Conservation (phyloP, 2,329 filamentous ascomycete species). For the Coniochaeta sp. region DNA sequence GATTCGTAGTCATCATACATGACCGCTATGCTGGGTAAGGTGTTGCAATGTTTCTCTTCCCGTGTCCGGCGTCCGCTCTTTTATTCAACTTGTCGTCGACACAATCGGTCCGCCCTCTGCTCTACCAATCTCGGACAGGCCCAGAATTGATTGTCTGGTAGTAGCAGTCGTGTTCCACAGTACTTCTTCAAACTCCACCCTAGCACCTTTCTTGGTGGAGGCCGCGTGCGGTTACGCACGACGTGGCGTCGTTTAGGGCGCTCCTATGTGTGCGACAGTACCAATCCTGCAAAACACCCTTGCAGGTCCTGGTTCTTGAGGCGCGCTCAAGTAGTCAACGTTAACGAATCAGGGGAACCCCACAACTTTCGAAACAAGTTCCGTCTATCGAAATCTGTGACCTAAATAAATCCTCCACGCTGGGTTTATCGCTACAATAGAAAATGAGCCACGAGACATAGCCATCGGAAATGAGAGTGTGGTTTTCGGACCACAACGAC, state of each 20-base stretch:
- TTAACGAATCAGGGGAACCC: not conserved
- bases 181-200: not conserved
- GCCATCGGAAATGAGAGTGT: too few relatives aligned
- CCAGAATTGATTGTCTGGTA: not conserved
- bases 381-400: not conserved
- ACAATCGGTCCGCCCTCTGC: not conserved
- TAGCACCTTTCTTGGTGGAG: not conserved
- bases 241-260: not conserved
- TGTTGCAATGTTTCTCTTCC: not conserved
- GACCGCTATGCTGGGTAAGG: not conserved
- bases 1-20: not conserved
- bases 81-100: not conserved
- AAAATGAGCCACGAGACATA: too few relatives aligned
- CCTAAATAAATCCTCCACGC: not conserved
- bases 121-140: not conserved
- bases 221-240: not conserved
- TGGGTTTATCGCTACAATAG: not conserved
- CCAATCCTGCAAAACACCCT: not conserved
- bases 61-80: not conserved
- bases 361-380: not conserved
- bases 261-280: too few relatives aligned
- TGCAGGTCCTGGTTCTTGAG: not conserved
- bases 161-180: not conserved
- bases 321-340: not conserved
- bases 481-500: too few relatives aligned